Evolutionary conservation across 2,329 filamentous ascomycete species (phyloP).

Genomic region (Pseudovirgaria hyperparasitica): DNA sequence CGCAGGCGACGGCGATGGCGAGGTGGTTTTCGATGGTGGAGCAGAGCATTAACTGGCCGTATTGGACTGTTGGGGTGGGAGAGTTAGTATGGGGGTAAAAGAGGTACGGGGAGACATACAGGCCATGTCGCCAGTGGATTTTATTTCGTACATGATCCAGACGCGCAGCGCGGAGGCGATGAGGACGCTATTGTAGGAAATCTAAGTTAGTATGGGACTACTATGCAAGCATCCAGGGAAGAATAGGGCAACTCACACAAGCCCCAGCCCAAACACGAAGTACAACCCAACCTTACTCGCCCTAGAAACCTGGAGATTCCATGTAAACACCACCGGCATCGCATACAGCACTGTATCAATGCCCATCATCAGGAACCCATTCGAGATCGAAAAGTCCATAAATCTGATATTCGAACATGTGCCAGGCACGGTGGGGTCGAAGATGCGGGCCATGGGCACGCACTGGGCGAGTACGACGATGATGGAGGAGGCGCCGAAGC

Average conservation of each 20-base stretch:
- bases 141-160: constrained; percentile 14
- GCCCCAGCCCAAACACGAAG: constrained; percentile 18
- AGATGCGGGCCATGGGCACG: constrained; percentile 21
- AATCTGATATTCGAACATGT: constrained; percentile 23
- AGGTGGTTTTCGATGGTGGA: constrained; percentile 24
- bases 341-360: constrained; percentile 25
- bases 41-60: constrained; percentile 18
- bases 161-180: constrained; percentile 15
- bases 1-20: constrained; percentile 22
- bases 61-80: constrained; percentile 7
- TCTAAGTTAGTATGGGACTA: neutral
- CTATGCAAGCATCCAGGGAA: constrained; percentile 1
- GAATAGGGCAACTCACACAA: constrained; percentile 11
- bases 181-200: constrained; percentile 12
- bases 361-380: constrained; percentile 25
- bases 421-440: constrained; percentile 13
- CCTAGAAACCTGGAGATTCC: constrained; percentile 19
- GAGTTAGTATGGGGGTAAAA: neutral
- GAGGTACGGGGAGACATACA: constrained; percentile 9
- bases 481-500: constrained; percentile 21
- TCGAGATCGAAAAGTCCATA: too few species aligned
- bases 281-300: constrained; percentile 22
- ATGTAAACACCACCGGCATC: constrained; percentile 26
- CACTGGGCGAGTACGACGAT: constrained; percentile 24
- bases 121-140: constrained; percentile 12